Evolutionary conservation across 2,329 filamentous ascomycete genomes (phyloP).

Genomic region (Nemania sp.): DNA sequence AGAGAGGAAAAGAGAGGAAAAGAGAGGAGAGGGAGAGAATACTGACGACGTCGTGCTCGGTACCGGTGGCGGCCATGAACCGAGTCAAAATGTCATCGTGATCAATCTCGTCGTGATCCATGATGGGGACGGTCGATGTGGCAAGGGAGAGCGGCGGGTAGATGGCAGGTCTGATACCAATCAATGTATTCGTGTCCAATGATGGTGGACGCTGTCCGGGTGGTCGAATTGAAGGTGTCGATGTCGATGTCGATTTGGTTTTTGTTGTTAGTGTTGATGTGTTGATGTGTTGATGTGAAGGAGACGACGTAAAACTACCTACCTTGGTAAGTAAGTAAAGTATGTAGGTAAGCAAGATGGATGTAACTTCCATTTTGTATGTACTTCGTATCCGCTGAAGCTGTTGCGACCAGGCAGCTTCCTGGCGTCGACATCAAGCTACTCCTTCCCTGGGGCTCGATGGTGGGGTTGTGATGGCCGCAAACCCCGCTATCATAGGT

Average conservation of each 20-base stretch:
- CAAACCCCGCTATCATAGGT: slow-evolving; percentile 16
- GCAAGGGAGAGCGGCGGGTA: background rate
- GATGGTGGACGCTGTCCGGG: too few species aligned
- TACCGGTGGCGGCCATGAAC: slow-evolving; percentile 62
- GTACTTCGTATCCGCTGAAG: too few species aligned
- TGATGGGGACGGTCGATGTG: slow-evolving; percentile 27
- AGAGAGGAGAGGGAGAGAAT: background rate
- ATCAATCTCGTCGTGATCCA: slow-evolving; percentile 42
- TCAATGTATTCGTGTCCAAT: too few species aligned
- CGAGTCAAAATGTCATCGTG: slow-evolving; percentile 54
- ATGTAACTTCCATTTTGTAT: too few species aligned
- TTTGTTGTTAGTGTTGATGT: too few species aligned
- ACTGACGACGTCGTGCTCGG: slow-evolving; percentile 47
- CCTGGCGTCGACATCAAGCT: slow-evolving; percentile 25
- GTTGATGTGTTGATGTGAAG: too few species aligned
- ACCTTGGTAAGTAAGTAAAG: too few species aligned
- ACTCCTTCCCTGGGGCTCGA: background rate
- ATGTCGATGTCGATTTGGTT: too few species aligned
- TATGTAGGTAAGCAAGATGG: too few species aligned
- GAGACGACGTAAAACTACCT: too few species aligned
- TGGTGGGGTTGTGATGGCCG: slow-evolving; percentile 16
- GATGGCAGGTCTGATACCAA: background rate
- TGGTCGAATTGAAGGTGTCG: too few species aligned
- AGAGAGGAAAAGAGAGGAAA: background rate
- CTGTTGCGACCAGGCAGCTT: slow-evolving; percentile 24